Conservation (phyloP, 257 asterid species). For the Capsicum rhomboideum region DNA sequence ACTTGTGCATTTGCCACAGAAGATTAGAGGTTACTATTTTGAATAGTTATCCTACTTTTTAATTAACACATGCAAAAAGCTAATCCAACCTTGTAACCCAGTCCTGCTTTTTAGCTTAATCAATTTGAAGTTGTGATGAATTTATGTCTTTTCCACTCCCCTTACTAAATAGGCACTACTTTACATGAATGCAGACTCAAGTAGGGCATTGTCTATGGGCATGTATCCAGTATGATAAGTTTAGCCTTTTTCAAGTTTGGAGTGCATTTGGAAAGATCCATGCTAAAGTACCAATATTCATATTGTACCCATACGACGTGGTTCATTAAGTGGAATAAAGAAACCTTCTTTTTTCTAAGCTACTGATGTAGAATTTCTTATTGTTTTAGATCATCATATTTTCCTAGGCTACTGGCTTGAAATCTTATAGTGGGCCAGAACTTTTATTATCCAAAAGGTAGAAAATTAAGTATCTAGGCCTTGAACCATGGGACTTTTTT, state of each 20-base stretch:
- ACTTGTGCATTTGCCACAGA: background rate
- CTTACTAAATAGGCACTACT: background rate
- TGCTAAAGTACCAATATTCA: background rate
- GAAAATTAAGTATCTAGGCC: background rate
- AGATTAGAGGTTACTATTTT: background rate
- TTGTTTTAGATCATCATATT: background rate
- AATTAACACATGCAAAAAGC: background rate
- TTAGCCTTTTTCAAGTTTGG: background rate
- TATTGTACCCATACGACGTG: background rate
- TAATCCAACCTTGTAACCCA: background rate
- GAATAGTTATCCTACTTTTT: background rate
- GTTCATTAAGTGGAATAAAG: background rate
- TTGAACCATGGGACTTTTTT: background rate
- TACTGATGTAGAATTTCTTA: background rate
- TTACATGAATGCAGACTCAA: background rate
- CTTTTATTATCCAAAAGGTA: background rate
- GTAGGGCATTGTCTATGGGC: background rate
- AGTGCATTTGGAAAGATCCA: background rate
- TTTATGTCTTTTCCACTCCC: background rate
- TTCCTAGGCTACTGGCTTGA: background rate
- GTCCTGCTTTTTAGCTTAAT: background rate
- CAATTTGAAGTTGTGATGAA: background rate
- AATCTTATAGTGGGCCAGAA: background rate
- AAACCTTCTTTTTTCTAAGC: background rate
- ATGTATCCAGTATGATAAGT: background rate